A percentile compares a stretch with the other conserved stretches of the same genome.
phyloP scores from a whole-genome alignment of 2,329 filamentous ascomycete species.

The Sporothrix brunneoviolacea region DNA sequence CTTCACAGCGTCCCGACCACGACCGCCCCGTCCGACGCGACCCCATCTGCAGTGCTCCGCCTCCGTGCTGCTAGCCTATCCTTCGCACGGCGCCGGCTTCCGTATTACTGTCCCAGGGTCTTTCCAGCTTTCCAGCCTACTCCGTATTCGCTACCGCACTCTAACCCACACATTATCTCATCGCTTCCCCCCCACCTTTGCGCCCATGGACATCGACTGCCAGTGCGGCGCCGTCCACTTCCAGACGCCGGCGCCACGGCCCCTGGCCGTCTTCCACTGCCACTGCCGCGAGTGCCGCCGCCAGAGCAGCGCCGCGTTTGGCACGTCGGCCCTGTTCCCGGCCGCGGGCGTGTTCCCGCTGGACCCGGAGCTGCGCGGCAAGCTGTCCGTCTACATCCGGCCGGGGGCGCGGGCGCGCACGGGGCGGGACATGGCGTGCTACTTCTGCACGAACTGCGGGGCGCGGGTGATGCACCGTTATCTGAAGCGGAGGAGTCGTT shows the following conservation, averaged over 20 bases:
- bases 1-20: not conserved
- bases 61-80: too few relatives aligned
- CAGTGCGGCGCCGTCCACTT: slow-evolving; percentile 60
- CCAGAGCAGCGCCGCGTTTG: slow-evolving; percentile 48
- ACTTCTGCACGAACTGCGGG: slow-evolving; percentile 30
- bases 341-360: slow-evolving; percentile 12
- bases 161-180: too few relatives aligned
- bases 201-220: slow-evolving; percentile 52
- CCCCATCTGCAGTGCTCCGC: too few relatives aligned
- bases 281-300: slow-evolving; percentile 62
- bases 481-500: too few relatives aligned
- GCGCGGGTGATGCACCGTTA: slow-evolving; percentile 40
- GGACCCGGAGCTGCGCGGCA: not conserved
- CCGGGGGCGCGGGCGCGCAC: slow-evolving; percentile 9
- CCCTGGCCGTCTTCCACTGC: slow-evolving; percentile 63
- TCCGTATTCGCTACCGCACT: too few relatives aligned
- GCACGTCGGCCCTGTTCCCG: slow-evolving; percentile 18
- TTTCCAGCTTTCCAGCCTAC: too few relatives aligned
- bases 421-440: slow-evolving; percentile 19
- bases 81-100: too few relatives aligned
- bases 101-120: too few relatives aligned
- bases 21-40: too few relatives aligned
- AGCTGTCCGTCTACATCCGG: slow-evolving; percentile 9
- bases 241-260: slow-evolving; percentile 52
- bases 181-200: too few relatives aligned